Conservation (phyloP, 257 asterid genomes). For the Eucommia ulmoides region DNA sequence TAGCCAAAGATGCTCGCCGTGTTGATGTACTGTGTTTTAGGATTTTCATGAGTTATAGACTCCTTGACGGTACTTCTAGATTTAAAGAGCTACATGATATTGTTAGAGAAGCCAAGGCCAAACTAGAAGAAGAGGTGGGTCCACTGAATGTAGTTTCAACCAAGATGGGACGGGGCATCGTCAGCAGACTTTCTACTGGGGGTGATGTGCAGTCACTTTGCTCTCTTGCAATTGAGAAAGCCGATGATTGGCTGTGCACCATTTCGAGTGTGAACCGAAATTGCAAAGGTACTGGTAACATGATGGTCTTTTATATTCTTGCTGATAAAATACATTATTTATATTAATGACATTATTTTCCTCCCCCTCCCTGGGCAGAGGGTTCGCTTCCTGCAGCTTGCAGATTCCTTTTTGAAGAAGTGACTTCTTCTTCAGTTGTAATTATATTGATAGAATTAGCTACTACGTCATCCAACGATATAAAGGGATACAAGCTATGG, state of each 20-base stretch:
- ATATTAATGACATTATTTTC: conserved; percentile 8
- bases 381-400: conserved; percentile 82
- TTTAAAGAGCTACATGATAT: conserved; percentile 69
- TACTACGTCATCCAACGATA: conserved; percentile 22
- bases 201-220: conserved; percentile 64
- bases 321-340: too few species aligned
- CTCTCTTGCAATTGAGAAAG: conserved; percentile 72
- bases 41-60: conserved; percentile 69
- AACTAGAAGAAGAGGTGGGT: conserved; percentile 81
- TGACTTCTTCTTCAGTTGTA: conserved; percentile 57
- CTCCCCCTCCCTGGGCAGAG: conserved; percentile 36
- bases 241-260: conserved; percentile 50
- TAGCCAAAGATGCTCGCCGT: conserved; percentile 86
- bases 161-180: conserved; percentile 86
- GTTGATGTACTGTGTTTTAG: conserved; percentile 69
- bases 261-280: conserved; percentile 23
- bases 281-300: conserved; percentile 30
- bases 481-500: conserved; percentile 87
- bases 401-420: conserved; percentile 72
- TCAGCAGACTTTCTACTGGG: conserved; percentile 69
- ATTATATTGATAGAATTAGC: conserved; percentile 59
- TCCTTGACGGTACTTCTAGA: conserved; percentile 68
- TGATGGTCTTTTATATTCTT: too few species aligned
- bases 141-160: conserved; percentile 76
- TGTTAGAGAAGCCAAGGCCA: conserved; percentile 59